These are phyloP conservation scores for Porpolomopsis calyptriformis DNA, from an alignment of 768 basidiomycete species.

Conservation along the genomic window DNA sequence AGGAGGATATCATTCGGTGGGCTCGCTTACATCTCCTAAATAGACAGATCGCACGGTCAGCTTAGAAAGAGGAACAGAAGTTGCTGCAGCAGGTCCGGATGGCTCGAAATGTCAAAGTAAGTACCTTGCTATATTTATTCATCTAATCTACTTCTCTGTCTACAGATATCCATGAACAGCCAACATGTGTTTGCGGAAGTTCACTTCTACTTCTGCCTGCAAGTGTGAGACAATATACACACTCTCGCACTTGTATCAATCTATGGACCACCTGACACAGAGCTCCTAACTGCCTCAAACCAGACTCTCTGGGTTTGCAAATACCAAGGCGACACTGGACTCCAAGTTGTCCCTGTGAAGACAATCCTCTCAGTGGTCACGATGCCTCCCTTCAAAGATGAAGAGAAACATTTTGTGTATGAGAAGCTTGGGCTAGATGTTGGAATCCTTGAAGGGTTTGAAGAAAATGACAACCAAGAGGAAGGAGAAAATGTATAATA, in stretches of 20 bases:
- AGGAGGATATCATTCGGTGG: slow-evolving; percentile 5
- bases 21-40: slow-evolving; percentile 8
- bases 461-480: no score
- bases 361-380: slow-evolving; percentile 15
- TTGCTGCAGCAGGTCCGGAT: background rate
- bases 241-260: slow-evolving; percentile 15
- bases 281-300: slow-evolving; percentile 11
- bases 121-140: background rate
- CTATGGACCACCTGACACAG: slow-evolving; percentile 13
- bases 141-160: background rate
- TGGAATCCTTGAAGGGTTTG: slow-evolving; percentile 3
- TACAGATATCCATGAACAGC: background rate
- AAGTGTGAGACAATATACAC: background rate
- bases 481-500: no score
- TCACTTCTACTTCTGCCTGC: slow-evolving; percentile 14
- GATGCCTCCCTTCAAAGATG: slow-evolving; percentile 14
- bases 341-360: slow-evolving; percentile 10
- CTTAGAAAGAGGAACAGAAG: slow-evolving; percentile 6
- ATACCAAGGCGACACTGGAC: slow-evolving; percentile 9
- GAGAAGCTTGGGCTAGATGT: slow-evolving; percentile 19
- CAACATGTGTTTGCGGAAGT: slow-evolving; percentile 14
- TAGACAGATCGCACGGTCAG: slow-evolving; percentile 7
- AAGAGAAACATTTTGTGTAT: slow-evolving; percentile 9
- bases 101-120: slow-evolving; percentile 5
- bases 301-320: slow-evolving; percentile 14